These are phyloP conservation scores for Wickerhamomyces subpelliculosus DNA, from an alignment of 805 yeast genomes.

Conservation along the genomic window DNA sequence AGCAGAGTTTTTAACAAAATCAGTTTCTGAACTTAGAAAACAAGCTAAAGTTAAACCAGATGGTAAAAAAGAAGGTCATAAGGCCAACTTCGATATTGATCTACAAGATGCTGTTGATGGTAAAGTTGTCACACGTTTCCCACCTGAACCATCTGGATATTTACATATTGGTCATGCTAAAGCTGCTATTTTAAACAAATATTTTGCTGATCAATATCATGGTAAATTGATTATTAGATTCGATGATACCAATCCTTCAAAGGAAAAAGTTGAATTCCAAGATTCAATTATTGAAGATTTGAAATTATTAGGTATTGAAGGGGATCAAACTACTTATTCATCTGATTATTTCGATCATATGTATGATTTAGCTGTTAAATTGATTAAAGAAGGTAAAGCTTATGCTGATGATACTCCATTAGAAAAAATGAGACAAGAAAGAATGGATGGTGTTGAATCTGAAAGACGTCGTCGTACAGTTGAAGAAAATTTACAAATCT, in stretches of 20 bases:
- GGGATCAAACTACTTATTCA: constrained; percentile 81
- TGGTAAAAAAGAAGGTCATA: constrained; percentile 75
- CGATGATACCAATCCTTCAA: constrained; percentile 97
- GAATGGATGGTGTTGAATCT: constrained; percentile 95
- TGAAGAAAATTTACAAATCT: constrained; percentile 84
- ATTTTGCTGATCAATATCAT: constrained; percentile 91
- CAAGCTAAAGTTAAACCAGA: constrained; percentile 43
- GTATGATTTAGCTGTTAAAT: constrained; percentile 77
- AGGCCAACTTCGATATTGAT: constrained; percentile 93
- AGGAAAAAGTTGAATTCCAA: constrained; percentile 92
- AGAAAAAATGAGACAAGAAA: constrained; percentile 96
- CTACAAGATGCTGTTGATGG: constrained; percentile 89
- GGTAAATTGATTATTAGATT: constrained; percentile 96
- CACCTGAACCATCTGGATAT: constrained; percentile 99
- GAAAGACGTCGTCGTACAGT: constrained; percentile 87
- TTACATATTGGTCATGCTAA: constrained; percentile 99
- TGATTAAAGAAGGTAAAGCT: constrained; percentile 95
- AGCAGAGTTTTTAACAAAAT: constrained; percentile 58
- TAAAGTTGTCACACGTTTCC: constrained; percentile 96
- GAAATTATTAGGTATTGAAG: constrained; percentile 83
- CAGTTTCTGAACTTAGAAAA: constrained; percentile 70
- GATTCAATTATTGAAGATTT: constrained; percentile 92
- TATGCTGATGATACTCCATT: constrained; percentile 95
- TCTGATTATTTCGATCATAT: constrained; percentile 90
- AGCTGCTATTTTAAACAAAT: constrained; percentile 94